Evolutionary conservation across 2,329 filamentous ascomycete species (phyloP).

Genomic region (Fusarium circinatum): DNA sequence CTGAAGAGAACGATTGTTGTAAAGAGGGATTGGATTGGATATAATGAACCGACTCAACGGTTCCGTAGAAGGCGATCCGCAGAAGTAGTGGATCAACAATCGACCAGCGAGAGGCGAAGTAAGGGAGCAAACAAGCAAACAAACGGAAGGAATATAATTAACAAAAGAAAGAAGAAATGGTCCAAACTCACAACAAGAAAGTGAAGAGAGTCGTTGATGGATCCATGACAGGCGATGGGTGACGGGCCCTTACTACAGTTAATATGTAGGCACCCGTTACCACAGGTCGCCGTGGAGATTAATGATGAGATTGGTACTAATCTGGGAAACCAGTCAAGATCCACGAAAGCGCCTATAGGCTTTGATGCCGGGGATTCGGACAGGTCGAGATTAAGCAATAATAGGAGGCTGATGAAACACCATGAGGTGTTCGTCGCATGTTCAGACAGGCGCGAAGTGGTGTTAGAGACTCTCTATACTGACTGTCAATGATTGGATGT

Average conservation of each 20-base stretch:
- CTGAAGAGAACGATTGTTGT: conserved; percentile 11
- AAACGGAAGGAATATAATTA: conserved; percentile 1
- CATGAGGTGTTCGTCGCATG: conserved; percentile 38
- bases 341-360: conserved; percentile 42
- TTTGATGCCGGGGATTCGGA: conserved; percentile 19
- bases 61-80: conserved; percentile 19
- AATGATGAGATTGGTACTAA: conserved; percentile 20
- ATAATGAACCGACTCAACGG: conserved; percentile 21
- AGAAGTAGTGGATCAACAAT: conserved; percentile 19
- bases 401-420: conserved; percentile 42
- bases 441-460: conserved; percentile 37
- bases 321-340: conserved; percentile 29
- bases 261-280: conserved; percentile 41
- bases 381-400: conserved; percentile 31
- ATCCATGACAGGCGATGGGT: conserved; percentile 57
- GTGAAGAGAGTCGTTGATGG: conserved; percentile 74
- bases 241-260: conserved; percentile 30
- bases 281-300: conserved; percentile 20
- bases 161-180: conserved; percentile 39
- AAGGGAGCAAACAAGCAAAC: conserved; percentile 22
- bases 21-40: not conserved
- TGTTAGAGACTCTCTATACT: conserved; percentile 21
- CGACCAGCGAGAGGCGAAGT: conserved; percentile 38
- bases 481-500: conserved; percentile 29
- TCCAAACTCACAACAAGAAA: conserved; percentile 71